A percentile compares a stretch with the other conserved stretches of the same genome.
phyloP scores from a whole-genome alignment of 1,284 basidiomycete species.

The Ustilago crameri region DNA sequence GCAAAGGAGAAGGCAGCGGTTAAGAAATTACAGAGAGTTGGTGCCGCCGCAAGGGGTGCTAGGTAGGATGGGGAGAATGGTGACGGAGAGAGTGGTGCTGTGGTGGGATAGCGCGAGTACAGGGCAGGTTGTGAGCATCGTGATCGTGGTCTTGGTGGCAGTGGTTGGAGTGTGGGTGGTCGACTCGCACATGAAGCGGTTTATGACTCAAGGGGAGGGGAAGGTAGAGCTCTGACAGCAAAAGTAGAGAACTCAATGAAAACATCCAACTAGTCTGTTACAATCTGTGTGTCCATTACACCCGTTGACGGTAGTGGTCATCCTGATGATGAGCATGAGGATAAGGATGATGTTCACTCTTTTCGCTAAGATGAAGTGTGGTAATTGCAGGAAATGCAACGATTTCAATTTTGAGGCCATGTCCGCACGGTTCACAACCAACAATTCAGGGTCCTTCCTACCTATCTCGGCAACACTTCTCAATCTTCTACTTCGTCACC shows the following conservation, averaged over 20 bases:
- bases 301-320: too few species aligned
- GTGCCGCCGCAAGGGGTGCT: conserved; percentile 9
- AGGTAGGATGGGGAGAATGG: conserved; percentile 6
- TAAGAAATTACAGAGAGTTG: conserved; percentile 10
- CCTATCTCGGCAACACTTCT: not conserved
- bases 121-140: conserved; percentile 21
- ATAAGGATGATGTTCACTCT: too few species aligned
- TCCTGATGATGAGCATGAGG: not conserved
- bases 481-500: not conserved
- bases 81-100: conserved; percentile 20
- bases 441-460: not conserved
- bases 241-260: not conserved
- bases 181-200: conserved; percentile 20
- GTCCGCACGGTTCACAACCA: conserved; percentile 17
- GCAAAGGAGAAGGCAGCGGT: conserved; percentile 7
- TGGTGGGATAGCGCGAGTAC: conserved; percentile 20
- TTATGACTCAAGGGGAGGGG: conserved; percentile 6
- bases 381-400: conserved; percentile 1
- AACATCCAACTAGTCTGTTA: too few species aligned
- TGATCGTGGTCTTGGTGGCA: conserved; percentile 13
- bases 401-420: not conserved
- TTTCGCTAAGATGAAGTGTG: not conserved
- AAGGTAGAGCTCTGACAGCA: conserved; percentile 5
- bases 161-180: conserved; percentile 20
- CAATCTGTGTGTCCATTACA: not conserved